phyloP scores from a whole-genome alignment of 768 basidiomycete species.

The Suillus subaureus region DNA sequence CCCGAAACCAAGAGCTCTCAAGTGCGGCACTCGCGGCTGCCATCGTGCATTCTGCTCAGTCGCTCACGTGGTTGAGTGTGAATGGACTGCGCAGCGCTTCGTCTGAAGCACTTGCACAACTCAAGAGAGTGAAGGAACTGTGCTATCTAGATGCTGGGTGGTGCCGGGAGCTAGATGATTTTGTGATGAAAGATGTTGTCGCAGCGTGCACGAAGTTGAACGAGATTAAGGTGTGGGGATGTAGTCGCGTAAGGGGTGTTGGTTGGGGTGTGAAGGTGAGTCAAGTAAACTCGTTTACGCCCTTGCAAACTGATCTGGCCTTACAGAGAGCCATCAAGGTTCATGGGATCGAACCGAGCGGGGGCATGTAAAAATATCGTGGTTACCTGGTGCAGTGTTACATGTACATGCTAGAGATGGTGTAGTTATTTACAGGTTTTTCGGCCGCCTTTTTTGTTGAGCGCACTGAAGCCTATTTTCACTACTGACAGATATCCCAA shows the following conservation, averaged over 20 bases:
- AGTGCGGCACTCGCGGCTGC: conserved; percentile 59
- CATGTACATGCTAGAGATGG: conserved; percentile 40
- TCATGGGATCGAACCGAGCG: conserved; percentile 45
- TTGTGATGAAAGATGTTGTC: conserved; percentile 71
- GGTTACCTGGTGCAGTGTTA: conserved; percentile 35
- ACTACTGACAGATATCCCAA: background rate
- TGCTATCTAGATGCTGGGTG: conserved; percentile 78
- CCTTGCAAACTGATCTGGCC: conserved; percentile 1
- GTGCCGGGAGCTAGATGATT: conserved; percentile 84
- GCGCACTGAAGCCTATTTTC: conserved; percentile 15
- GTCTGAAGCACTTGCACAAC: conserved; percentile 45
- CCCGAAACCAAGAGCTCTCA: conserved; percentile 60
- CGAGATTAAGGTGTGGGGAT: conserved; percentile 57
- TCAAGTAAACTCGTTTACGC: background rate
- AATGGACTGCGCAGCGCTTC: conserved; percentile 75
- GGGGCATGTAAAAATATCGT: conserved; percentile 14
- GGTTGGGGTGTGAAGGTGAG: conserved; percentile 50
- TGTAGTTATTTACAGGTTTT: conserved; percentile 28
- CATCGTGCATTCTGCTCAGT: conserved; percentile 65
- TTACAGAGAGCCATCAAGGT: conserved; percentile 29
- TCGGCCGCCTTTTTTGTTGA: conserved; percentile 5
- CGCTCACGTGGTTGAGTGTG: conserved; percentile 64
- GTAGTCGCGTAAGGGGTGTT: conserved; percentile 47
- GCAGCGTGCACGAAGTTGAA: conserved; percentile 43
- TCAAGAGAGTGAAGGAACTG: conserved; percentile 44